Conservation (phyloP, 176 grass and related monocot genomes). For the Otatea glauca region DNA sequence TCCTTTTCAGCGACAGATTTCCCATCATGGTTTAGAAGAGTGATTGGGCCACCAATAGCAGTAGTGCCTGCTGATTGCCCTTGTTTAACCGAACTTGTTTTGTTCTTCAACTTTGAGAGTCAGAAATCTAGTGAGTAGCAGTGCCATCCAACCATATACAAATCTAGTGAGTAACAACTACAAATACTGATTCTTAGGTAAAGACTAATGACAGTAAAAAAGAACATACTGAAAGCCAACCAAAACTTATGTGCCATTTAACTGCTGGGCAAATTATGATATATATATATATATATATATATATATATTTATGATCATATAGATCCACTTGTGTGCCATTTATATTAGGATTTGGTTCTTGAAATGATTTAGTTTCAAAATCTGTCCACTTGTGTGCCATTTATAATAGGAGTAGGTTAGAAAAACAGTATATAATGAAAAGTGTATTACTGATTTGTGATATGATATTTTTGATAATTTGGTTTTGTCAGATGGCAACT, state of each 20-base stretch:
- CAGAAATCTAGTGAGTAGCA: background rate
- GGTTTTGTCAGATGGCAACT: too few species aligned
- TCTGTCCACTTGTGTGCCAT: too few species aligned
- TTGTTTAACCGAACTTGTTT: constrained; percentile 61
- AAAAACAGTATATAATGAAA: too few species aligned
- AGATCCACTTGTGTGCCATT: too few species aligned
- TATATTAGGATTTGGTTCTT: too few species aligned
- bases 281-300: too few species aligned
- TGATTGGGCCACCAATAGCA: constrained; percentile 86
- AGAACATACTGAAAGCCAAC: background rate
- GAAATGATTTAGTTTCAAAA: too few species aligned
- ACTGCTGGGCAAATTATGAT: too few species aligned
- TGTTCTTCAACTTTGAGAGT: constrained; percentile 67
- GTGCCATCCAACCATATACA: background rate
- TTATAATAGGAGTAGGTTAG: too few species aligned
- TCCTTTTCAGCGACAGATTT: constrained; percentile 69
- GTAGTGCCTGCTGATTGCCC: constrained; percentile 63
- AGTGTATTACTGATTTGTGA: too few species aligned
- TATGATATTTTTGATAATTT: too few species aligned
- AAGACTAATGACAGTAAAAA: background rate
- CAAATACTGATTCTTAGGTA: background rate
- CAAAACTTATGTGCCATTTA: background rate
- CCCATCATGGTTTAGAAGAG: constrained; percentile 68
- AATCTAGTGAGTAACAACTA: background rate
- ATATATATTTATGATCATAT: too few species aligned